Conservation (phyloP, 768 basidiomycete genomes). For the Lactarius indigo region DNA sequence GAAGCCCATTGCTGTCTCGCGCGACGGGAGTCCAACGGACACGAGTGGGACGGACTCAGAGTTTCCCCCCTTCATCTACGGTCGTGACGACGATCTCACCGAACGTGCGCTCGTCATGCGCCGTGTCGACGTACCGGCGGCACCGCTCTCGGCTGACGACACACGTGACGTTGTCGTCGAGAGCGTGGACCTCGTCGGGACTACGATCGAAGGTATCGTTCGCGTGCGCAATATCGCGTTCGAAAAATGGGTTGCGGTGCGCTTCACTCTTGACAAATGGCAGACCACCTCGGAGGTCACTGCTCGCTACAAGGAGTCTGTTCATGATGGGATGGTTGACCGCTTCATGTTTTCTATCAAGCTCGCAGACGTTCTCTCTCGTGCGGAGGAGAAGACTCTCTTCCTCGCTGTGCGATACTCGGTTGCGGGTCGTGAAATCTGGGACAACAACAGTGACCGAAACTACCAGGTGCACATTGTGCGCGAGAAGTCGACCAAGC, state of each 20-base stretch:
- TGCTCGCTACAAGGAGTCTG: conserved; percentile 58
- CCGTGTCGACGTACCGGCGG: conserved; percentile 63
- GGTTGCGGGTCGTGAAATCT: conserved; percentile 71
- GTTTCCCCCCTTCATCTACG: conserved; percentile 67
- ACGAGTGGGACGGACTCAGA: conserved; percentile 78
- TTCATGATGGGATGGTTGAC: conserved; percentile 47
- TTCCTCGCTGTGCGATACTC: conserved; percentile 72
- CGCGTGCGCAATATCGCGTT: conserved; percentile 84
- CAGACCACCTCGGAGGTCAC: conserved; percentile 93
- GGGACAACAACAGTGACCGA: conserved; percentile 84
- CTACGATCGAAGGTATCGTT: conserved; percentile 64
- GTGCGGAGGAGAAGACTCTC: conserved; percentile 81
- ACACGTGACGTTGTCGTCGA: conserved; percentile 53
- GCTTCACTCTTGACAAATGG: conserved; percentile 95
- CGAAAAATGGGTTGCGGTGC: conserved; percentile 80
- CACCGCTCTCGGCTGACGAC: conserved; percentile 28
- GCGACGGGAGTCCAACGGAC: conserved; percentile 86
- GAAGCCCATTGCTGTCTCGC: conserved; percentile 88
- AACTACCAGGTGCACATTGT: conserved; percentile 79
- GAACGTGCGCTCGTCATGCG: conserved; percentile 50
- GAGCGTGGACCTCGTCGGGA: conserved; percentile 47
- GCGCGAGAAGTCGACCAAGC: conserved; percentile 32
- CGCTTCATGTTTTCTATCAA: conserved; percentile 75
- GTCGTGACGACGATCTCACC: conserved; percentile 34
- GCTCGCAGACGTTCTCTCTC: conserved; percentile 70